Evolutionary conservation across 148 eudicot species (phyloP).

Genomic region (Camellia lanceoleosa): DNA sequence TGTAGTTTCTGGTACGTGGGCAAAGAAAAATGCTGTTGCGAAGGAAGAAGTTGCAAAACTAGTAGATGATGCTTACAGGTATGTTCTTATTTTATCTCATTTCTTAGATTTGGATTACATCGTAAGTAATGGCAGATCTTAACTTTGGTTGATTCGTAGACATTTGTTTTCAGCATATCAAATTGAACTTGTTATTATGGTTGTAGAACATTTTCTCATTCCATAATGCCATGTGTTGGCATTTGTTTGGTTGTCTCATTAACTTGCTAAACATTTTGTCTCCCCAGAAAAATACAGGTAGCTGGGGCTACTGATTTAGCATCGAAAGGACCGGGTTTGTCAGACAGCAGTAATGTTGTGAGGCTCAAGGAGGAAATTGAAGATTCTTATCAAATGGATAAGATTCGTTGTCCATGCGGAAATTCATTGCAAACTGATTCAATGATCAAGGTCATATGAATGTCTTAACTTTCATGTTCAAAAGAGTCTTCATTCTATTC

Average conservation of each 20-base stretch:
- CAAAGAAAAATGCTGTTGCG: constrained; percentile 60
- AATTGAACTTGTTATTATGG: neutral
- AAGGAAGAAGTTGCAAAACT: constrained; percentile 88
- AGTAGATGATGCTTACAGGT: constrained; percentile 95
- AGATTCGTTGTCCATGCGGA: constrained; percentile 76
- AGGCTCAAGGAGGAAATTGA: constrained; percentile 77
- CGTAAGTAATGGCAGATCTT: neutral
- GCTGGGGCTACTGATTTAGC: constrained; percentile 87
- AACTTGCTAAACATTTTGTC: constrained; percentile 6
- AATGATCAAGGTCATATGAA: constrained; percentile 45
- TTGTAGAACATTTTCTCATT: neutral
- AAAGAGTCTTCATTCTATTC: too few species aligned
- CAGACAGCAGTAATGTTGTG: constrained; percentile 53
- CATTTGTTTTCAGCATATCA: neutral
- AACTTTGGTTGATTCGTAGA: neutral
- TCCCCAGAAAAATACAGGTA: constrained; percentile 79
- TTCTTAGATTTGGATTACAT: neutral
- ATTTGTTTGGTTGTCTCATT: constrained; percentile 4
- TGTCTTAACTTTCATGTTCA: neutral
- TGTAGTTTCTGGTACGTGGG: constrained; percentile 75
- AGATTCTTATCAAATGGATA: constrained; percentile 61
- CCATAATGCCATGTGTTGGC: neutral
- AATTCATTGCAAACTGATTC: constrained; percentile 54
- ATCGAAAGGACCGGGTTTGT: constrained; percentile 52
- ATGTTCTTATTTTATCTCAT: neutral